A percentile compares a stretch with the other conserved stretches of the same genome.
Evolutionary conservation across 148 eudicot genomes (phyloP).

Genomic region (Rheum nobile): DNA sequence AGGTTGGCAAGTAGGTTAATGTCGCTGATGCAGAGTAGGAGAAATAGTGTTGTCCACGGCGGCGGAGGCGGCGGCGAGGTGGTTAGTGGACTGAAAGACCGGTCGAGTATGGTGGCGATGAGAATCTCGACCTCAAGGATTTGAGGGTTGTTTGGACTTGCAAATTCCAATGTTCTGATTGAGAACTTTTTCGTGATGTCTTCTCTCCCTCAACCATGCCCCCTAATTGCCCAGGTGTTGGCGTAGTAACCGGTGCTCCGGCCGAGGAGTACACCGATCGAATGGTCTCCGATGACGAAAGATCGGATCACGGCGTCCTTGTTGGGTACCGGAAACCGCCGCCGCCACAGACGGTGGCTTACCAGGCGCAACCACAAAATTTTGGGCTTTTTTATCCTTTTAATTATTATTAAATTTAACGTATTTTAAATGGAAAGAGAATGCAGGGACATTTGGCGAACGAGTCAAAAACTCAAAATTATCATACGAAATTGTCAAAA

Average conservation of each 20-base stretch:
- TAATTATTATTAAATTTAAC: no score
- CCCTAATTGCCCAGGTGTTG: slow-evolving; percentile 5
- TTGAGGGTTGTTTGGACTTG: background rate
- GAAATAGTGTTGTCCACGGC: slow-evolving; percentile 25
- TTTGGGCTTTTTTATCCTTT: no score
- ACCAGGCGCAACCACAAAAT: background rate
- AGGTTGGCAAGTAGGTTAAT: slow-evolving; percentile 53
- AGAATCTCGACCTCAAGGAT: background rate
- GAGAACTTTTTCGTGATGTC: no score
- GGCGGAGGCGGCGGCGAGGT: slow-evolving; percentile 18
- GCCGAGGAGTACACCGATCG: slow-evolving; percentile 37
- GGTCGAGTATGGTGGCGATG: slow-evolving; percentile 14
- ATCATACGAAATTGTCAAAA: no score
- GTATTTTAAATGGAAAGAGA: no score
- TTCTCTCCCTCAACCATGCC: slow-evolving; percentile 17
- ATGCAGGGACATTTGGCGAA: no score
- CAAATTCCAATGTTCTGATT: background rate
- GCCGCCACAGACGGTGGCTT: slow-evolving; percentile 22
- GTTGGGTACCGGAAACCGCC: slow-evolving; percentile 30
- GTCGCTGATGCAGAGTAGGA: slow-evolving; percentile 68
- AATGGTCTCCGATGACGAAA: slow-evolving; percentile 36
- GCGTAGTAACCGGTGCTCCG: slow-evolving; percentile 2
- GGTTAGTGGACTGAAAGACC: slow-evolving; percentile 48
- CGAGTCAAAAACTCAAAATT: no score
- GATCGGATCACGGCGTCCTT: slow-evolving; percentile 49